Base-by-base conservation (phyloP, 2,329 filamentous ascomycete genomes). In the Colletotrichum camelliae region DNA sequence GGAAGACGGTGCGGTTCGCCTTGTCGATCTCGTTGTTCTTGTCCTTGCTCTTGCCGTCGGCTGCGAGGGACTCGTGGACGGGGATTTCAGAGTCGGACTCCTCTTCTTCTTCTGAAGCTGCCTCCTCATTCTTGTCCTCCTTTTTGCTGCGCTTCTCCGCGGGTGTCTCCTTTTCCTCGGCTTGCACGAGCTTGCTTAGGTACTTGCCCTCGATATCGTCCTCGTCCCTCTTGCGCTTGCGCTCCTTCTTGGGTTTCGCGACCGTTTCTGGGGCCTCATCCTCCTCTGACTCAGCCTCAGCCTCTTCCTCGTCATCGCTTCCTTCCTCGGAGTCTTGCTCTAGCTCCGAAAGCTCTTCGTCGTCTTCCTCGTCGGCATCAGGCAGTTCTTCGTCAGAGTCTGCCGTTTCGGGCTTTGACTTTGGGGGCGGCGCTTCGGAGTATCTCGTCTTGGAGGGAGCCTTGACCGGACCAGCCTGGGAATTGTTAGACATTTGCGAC, bases 1-100 rank as follows among this genome's bases (percentile, higher is more conserved):
- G 88, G 86, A 98, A 99, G 57, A 98, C 92, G 8, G 97, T 99
- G 72, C 97, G 94, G 74, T 91, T 91, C 10, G 96, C 94, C 87
- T 98, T 98, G 74, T 97, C 95, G 4, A 97, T 80, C 78, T 97
- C 94, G 27, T 87, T 80, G 27, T 86, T 85, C 67, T 84, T 65
- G 79, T 75, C 86, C 75, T 79, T 86, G 62, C 80, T 87, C 84
- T 89, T 92, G 85, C 87, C 89, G 83, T 86, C 85, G 70, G 86
- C 88, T 78, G 83, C 84, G 52, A 91, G 87, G 71, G 89, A 91
- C 81, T 93, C 92, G 79, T 94, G 92, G 55, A 90, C 85, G 5
- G 89, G 87, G 10, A 85, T 85, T 5, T 85, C 82, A 4, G 82
- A 83, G 13, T 82, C 81, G 9, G 84, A 82, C 82, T 88, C 87